Percentiles rank a stretch among this genome's conserved stretches.
Evolutionary conservation across 2,329 filamentous ascomycete genomes (phyloP).

Genomic region (Cordyceps militaris): DNA sequence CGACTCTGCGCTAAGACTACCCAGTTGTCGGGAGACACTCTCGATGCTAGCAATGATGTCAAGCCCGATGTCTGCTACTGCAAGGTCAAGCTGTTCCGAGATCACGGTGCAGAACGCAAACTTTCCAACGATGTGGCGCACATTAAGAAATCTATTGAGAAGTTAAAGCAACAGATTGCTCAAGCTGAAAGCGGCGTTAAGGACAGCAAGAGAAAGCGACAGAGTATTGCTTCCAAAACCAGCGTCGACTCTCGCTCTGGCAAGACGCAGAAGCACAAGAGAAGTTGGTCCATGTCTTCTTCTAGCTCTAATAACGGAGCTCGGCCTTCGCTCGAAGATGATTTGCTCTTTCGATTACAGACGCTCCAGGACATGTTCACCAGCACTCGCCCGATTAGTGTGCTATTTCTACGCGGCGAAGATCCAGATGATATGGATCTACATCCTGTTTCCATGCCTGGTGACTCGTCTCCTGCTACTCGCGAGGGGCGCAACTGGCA

Average conservation of each 20-base stretch:
- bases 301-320: slow-evolving; percentile 51
- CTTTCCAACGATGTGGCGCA: slow-evolving; percentile 91
- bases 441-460: slow-evolving; percentile 66
- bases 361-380: slow-evolving; percentile 83
- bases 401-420: slow-evolving; percentile 69
- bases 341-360: slow-evolving; percentile 70
- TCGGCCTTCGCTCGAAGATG: slow-evolving; percentile 58
- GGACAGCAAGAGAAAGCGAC: slow-evolving; percentile 57
- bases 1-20: slow-evolving; percentile 88
- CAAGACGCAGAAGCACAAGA: slow-evolving; percentile 85
- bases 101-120: slow-evolving; percentile 92
- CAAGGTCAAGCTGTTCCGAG: slow-evolving; percentile 94
- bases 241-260: slow-evolving; percentile 55
- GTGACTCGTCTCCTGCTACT: slow-evolving; percentile 56
- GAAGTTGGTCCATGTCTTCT: slow-evolving; percentile 93
- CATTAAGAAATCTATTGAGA: slow-evolving; percentile 94
- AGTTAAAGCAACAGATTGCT: slow-evolving; percentile 85
- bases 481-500: slow-evolving; percentile 45
- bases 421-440: slow-evolving; percentile 74
- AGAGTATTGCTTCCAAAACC: slow-evolving; percentile 40
- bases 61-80: slow-evolving; percentile 77
- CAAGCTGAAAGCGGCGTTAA: slow-evolving; percentile 65
- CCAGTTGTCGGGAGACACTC: slow-evolving; percentile 42
- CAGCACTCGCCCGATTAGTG: slow-evolving; percentile 70
- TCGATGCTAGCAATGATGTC: slow-evolving; percentile 37